phyloP scores from a whole-genome alignment of 2,329 filamentous ascomycete genomes.

The Ophiobolus disseminans region DNA sequence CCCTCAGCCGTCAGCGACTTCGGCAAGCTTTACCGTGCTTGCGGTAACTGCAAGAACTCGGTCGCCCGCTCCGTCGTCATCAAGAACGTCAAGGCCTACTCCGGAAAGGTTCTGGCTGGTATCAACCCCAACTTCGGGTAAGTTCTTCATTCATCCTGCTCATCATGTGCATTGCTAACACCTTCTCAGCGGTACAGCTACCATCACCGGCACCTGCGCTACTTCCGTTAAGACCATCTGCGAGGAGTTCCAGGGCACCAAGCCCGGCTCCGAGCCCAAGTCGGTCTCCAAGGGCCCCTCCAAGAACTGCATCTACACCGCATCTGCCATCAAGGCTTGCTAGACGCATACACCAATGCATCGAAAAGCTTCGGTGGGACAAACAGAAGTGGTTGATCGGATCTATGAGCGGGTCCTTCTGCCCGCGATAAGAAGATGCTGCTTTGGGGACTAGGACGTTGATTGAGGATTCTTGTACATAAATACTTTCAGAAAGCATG shows the following conservation, averaged over 20 bases:
- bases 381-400: no score
- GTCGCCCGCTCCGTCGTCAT: conserved; percentile 55
- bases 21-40: conserved; percentile 56
- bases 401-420: no score
- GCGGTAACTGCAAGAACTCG: conserved; percentile 59
- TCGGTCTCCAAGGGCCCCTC: conserved; percentile 38
- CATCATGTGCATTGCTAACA: no score
- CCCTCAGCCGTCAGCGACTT: conserved; percentile 39
- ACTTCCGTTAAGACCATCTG: conserved; percentile 42
- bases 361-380: no score
- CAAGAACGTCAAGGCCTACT: conserved; percentile 53
- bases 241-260: conserved; percentile 45
- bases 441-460: background rate
- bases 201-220: conserved; percentile 47
- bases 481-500: conserved; percentile 13
- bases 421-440: no score
- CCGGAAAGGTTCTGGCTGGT: conserved; percentile 54
- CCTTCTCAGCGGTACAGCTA: conserved; percentile 55
- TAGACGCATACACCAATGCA: conserved; percentile 20
- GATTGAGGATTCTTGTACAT: conserved; percentile 30
- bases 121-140: conserved; percentile 63
- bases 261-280: conserved; percentile 38
- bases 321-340: conserved; percentile 39
- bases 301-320: conserved; percentile 41
- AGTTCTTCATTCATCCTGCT: no score